Base-by-base conservation (phyloP, 2,329 filamentous ascomycete genomes). In the Pseudonectria foliicola region DNA sequence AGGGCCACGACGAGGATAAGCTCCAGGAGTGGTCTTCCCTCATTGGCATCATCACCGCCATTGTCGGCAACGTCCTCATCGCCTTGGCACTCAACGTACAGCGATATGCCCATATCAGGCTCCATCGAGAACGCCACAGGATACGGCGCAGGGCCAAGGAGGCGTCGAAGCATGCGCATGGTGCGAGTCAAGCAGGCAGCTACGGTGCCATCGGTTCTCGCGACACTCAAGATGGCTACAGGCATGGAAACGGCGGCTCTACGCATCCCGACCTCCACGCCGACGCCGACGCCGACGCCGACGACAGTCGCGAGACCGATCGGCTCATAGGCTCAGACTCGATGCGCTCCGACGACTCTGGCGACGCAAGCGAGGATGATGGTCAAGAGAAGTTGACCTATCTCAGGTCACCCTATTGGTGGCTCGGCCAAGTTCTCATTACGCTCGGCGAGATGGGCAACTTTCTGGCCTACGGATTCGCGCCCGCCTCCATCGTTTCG, bases 401-500 rank as follows among this genome's bases (percentile, higher is more conserved):
- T 60, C 74, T 98, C 40, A 80, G 78, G 45, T 95, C 88, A 25
- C 87, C 88, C 2, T 95, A 92, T 56, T 98, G 92, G 92, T 98
- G 92, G 92, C 65, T 81, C 23, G 92, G 92, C 13, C 90, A 96
- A 46, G 74, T 93, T 12, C 71, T 98, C 40, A 98, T 98, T 77
- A 87, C 82, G 1, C 66, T 95, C 15, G 92, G 92, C 38, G 92
- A 98, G 65, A 82, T 85, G 55, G 92, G 92, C 33, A 98, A 98
- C 59, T 98, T 98, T 55, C 67, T 98, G 44, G 92, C 92, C 1
- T 98, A 98, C 55, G 92, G 92, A 15, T 98, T 98, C 58, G 92
- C 92, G 21, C 92, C 92, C 4, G 92, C 92, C 7, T 96, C 92
- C 11, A 95, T 98, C 51, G 92, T 98, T 27, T 95, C 89, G 24